Conservation (phyloP, 192 early-diverging fungal genomes). For the Thoreauomyces humboldtii region DNA sequence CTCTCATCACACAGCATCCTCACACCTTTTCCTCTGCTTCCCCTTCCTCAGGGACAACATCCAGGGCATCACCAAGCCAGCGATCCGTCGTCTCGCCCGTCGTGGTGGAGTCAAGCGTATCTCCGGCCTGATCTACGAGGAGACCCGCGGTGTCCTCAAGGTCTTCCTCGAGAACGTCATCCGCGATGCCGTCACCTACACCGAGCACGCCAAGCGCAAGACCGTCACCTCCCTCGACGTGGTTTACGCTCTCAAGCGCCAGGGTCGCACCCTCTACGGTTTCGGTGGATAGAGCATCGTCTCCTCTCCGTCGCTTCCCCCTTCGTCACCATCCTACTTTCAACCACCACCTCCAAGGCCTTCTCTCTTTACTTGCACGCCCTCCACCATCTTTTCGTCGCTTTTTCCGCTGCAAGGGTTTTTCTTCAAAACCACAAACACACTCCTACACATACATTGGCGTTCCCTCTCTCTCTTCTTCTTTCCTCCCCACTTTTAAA, state of each 20-base stretch:
- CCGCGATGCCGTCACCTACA: conserved; percentile 98
- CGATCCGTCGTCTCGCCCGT: conserved; percentile 97
- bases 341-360: background rate
- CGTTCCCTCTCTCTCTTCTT: too few species aligned
- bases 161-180: conserved; percentile 99
- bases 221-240: conserved; percentile 99
- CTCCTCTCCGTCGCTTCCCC: background rate
- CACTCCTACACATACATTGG: too few species aligned
- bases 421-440: background rate
- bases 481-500: too few species aligned
- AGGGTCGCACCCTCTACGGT: conserved; percentile 92
- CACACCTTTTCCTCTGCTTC: background rate
- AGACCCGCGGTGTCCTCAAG: conserved; percentile 97
- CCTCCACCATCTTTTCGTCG: background rate
- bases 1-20: background rate
- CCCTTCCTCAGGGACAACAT: background rate
- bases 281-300: conserved; percentile 66
- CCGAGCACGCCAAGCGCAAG: conserved; percentile 98
- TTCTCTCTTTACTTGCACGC: too few species aligned
- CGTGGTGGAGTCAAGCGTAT: conserved; percentile 99
- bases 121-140: conserved; percentile 99
- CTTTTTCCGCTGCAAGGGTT: background rate
- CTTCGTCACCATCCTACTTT: background rate
- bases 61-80: conserved; percentile 92
- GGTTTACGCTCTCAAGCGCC: conserved; percentile 97